phyloP scores from a whole-genome alignment of 116 monocot species.

The Thalassia testudinum region DNA sequence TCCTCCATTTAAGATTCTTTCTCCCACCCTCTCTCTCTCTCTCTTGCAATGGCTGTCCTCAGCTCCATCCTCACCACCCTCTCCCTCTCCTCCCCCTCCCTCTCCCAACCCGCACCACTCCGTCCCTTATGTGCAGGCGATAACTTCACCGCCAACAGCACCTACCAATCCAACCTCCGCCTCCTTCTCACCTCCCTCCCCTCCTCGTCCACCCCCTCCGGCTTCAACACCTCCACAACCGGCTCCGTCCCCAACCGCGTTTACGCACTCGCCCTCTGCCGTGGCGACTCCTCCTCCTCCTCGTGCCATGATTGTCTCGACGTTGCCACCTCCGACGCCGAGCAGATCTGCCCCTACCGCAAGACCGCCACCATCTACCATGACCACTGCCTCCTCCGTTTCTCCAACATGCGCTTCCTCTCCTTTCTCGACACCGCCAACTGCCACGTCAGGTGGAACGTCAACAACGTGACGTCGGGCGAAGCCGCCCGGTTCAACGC shows the following conservation, averaged over 20 bases:
- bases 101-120: too few relatives aligned
- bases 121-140: neutral
- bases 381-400: slow-evolving; percentile 25
- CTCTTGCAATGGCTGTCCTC: too few relatives aligned
- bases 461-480: neutral
- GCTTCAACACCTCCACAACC: too few relatives aligned
- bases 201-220: too few relatives aligned
- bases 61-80: too few relatives aligned
- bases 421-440: neutral
- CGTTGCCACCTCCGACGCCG: neutral
- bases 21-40: too few relatives aligned
- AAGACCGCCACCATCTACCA: slow-evolving; percentile 12
- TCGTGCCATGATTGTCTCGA: slow-evolving; percentile 20
- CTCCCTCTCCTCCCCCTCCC: too few relatives aligned
- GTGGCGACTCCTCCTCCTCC: slow-evolving; percentile 12
- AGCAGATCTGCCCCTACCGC: slow-evolving; percentile 3
- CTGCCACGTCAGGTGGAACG: neutral
- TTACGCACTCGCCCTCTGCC: slow-evolving; percentile 30
- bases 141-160: slow-evolving; percentile 5
- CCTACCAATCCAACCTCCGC: neutral
- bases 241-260: slow-evolving; percentile 7
- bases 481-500: neutral
- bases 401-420: slow-evolving; percentile 10
- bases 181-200: too few relatives aligned
- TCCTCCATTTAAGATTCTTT: too few relatives aligned